Evolutionary conservation across 2,329 filamentous ascomycete species (phyloP), one percentile per base, ranked within the genome.

Genomic region (Huntiella decipiens): DNA sequence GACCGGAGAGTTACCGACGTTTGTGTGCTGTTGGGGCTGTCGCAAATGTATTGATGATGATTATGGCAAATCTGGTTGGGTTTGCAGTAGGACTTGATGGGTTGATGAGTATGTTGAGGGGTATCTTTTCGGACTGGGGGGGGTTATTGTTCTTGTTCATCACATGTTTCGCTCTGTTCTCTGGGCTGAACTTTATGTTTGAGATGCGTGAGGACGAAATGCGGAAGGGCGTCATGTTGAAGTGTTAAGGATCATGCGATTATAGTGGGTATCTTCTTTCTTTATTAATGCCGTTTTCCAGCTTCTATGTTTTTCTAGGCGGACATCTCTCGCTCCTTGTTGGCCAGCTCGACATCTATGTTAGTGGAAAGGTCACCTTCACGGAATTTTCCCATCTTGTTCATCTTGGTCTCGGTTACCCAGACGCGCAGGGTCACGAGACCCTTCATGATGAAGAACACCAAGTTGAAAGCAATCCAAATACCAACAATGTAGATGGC

Each of bases 21-120:
- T 58, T 96, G 2, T 87, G 82, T 59, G 82, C 82, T 4, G 60
- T 82, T 12, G 91, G 88, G 2, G 84, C 77, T 0, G 83, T 95
- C 3, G 73, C 64, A 1, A 95, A 95, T 54, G 71, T 93, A 17
- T 63, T 96, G 41, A 86, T 95, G 80, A 91, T 98, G 82, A 94
- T 96, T 72, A 71, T 74, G 38, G 91, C 88, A 12, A 98, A 98
- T 58, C 64, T 98, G 13, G 86, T 98, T 8, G 91, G 91, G 0
- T 98, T 96, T 61, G 91, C 88, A 0, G 71, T 98, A 10, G 92
- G 92, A 0, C 53, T 95, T 43, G 91, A 98, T 56, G 91, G 92
- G 0, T 54, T 96, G 56, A 73, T 82, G 60, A 81, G 72, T 28
- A 74, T 96, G 43, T 59, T 93, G 7, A 66, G 68, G 48, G 79